Evolutionary conservation across 192 early-diverging fungal genomes (phyloP), one percentile per base, ranked within the genome.

Genomic region (Spizellomyces sp.): DNA sequence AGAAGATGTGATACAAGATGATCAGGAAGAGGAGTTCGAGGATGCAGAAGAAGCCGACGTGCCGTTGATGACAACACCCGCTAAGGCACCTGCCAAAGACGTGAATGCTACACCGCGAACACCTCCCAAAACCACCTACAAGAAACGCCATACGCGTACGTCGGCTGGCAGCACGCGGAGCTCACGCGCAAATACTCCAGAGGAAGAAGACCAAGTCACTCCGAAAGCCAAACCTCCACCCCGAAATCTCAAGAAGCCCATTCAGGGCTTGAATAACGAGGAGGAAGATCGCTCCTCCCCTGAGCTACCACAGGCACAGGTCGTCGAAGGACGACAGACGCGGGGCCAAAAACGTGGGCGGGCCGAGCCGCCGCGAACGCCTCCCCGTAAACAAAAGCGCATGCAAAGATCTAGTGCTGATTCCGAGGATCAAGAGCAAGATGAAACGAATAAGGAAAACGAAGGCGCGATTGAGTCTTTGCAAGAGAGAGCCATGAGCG

Each of bases 11-110:
- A 19, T 61, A 47, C 45, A 45, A 14, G 69, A 27, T 15, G 17
- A 61, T 42, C 59, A 61, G 54, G 70, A 63, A 72, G 62, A n/a
- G 21, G 62, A 63, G 27, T 14, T n/a, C 15, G 63, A 65, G 5
- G 36, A 46, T 48, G 46, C 44, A 47, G 5, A 41, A 46, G 63
- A 65, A 65, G 63, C 43, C 42, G 63, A 65, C 15, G 36, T 41
- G 12, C 50, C 50, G 14, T 12, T 54, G 50, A 54, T 54, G 12
- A 19, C 50, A 54, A 54, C 50, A n/a, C 50, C 50, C 12, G 12
- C 50, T 19, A 54, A 54, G 59, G 42, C 14, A 5, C 59, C n/a
- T 61, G 17, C 36, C 5, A 15, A 15, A 36, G 59, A 14, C 15
- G 59, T n/a, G 5, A 22, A 56, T 4, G 22, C 54, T 0, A 56